A percentile compares a stretch with the other conserved stretches of the same genome.
phyloP scores from a whole-genome alignment of 78 protist genomes.

The Dictyostelium brefeldianum region DNA sequence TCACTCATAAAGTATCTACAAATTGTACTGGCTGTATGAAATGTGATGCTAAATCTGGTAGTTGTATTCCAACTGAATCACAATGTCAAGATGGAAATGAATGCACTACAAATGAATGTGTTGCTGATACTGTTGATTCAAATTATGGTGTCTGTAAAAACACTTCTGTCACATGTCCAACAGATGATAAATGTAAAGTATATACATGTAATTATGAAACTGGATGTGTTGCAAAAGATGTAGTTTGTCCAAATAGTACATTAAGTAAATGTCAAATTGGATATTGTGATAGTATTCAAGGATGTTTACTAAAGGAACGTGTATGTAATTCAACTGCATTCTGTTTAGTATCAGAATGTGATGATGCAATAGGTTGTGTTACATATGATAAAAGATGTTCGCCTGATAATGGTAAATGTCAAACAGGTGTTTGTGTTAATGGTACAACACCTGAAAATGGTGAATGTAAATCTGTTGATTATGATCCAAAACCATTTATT shows the following conservation, averaged over 20 bases:
- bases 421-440: slow-evolving; percentile 29
- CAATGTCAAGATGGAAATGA: slow-evolving; percentile 4
- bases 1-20: background rate
- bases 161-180: background rate
- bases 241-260: background rate
- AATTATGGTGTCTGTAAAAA: background rate
- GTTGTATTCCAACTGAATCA: background rate
- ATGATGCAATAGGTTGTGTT: slow-evolving; percentile 37
- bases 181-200: background rate
- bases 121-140: background rate
- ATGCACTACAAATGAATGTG: slow-evolving; percentile 26
- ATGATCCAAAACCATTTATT: slow-evolving; percentile 34
- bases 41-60: background rate
- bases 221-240: slow-evolving; percentile 29
- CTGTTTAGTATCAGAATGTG: slow-evolving; percentile 15
- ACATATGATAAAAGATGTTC: slow-evolving; percentile 9
- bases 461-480: slow-evolving; percentile 9
- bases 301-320: background rate
- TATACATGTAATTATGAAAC: background rate
- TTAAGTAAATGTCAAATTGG: slow-evolving; percentile 14
- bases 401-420: slow-evolving; percentile 31
- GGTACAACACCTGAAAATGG: background rate
- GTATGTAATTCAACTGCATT: slow-evolving; percentile 17
- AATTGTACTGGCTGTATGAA: background rate
- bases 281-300: slow-evolving; percentile 12